Evolutionary conservation across 208 protist genomes (phyloP).

Genomic region (Strigomonas culicis): DNA sequence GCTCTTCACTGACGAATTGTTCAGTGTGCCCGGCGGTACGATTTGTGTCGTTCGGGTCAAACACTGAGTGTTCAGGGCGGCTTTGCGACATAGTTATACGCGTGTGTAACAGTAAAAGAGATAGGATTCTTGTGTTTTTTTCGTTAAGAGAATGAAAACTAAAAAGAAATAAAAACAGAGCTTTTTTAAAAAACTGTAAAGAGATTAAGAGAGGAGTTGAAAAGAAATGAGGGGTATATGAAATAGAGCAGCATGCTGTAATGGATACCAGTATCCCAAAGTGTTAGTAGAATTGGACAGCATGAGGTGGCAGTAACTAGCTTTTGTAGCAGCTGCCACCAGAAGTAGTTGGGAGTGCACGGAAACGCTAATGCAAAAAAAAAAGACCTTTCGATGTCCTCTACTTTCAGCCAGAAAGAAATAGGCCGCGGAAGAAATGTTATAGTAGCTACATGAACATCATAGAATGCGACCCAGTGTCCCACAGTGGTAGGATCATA

Average conservation of each 20-base stretch:
- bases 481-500: too few relatives aligned
- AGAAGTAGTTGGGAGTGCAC: neutral
- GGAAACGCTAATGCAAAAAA: neutral
- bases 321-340: too few relatives aligned
- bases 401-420: neutral
- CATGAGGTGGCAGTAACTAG: too few relatives aligned
- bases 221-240: conserved; percentile 1
- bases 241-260: neutral
- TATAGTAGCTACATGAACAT: too few relatives aligned
- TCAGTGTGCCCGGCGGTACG: neutral
- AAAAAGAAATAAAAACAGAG: neutral
- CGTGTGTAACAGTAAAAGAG: too few relatives aligned
- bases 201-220: neutral
- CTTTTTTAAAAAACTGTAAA: neutral
- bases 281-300: too few relatives aligned
- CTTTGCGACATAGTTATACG: too few relatives aligned
- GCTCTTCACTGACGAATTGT: neutral
- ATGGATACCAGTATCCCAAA: too few relatives aligned
- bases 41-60: neutral
- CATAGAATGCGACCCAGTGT: too few relatives aligned
- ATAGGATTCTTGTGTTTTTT: too few relatives aligned
- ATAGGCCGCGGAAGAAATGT: too few relatives aligned
- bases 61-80: neutral
- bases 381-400: neutral
- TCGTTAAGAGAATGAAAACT: neutral